Conservation (phyloP, 805 yeast species). For the Candida lessepsii region DNA sequence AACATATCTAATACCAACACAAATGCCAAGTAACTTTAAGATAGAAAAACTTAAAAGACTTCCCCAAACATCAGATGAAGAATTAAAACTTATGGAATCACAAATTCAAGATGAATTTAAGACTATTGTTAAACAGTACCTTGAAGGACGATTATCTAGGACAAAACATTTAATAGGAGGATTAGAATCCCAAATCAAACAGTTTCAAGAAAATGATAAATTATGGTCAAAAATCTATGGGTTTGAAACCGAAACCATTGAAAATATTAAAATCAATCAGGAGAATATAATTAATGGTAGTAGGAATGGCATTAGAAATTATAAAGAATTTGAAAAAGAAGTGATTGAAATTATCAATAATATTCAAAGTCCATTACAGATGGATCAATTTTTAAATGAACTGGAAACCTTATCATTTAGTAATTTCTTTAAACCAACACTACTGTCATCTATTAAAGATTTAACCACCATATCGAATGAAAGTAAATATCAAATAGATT, state of each 20-base stretch:
- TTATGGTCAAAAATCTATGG: constrained; percentile 23
- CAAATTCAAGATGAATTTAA: constrained; percentile 13
- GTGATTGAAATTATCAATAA: constrained; percentile 27
- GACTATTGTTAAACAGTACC: constrained; percentile 7
- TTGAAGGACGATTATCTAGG: constrained; percentile 13
- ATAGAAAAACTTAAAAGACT: constrained; percentile 5
- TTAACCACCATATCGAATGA: constrained; percentile 27
- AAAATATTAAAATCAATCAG: constrained; percentile 29
- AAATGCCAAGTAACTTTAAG: neutral
- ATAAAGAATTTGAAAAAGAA: constrained; percentile 32
- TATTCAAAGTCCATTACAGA: constrained; percentile 33
- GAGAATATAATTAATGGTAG: constrained; percentile 26
- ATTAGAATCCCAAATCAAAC: constrained; percentile 9
- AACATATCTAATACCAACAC: neutral
- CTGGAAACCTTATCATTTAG: constrained; percentile 4
- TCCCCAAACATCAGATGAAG: constrained; percentile 8
- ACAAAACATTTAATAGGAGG: constrained; percentile 9
- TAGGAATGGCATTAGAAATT: constrained; percentile 14
- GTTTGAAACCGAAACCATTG: constrained; percentile 35
- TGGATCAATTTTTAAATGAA: constrained; percentile 26
- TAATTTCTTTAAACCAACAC: constrained; percentile 9
- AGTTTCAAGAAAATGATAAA: constrained; percentile 11
- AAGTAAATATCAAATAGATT: constrained; percentile 27
- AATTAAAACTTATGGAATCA: constrained; percentile 12
- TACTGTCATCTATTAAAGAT: constrained; percentile 19